A percentile compares a stretch with the other conserved stretches of the same genome.
Conservation (phyloP, 2,329 filamentous ascomycete species). For the Claviceps capensis region DNA sequence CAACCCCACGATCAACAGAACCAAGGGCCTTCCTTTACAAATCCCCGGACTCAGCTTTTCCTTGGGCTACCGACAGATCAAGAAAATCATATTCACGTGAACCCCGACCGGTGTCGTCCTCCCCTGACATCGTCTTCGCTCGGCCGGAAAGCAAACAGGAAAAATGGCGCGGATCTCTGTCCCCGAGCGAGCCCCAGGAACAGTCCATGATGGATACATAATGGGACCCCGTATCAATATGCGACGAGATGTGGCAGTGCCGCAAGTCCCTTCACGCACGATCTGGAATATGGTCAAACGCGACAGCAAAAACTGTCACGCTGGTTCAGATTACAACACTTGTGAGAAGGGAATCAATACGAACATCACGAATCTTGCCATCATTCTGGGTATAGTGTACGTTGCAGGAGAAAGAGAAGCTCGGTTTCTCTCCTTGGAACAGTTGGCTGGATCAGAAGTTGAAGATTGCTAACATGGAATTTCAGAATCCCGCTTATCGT, state of each 20-base stretch:
- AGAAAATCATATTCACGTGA: neutral
- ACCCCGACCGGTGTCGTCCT: neutral
- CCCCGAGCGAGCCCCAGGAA: conserved; percentile 4
- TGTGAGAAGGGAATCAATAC: conserved; percentile 48
- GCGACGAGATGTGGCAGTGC: conserved; percentile 7
- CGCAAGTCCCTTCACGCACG: conserved; percentile 1
- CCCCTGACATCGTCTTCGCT: neutral
- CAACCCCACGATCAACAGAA: neutral
- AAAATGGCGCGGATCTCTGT: conserved; percentile 3
- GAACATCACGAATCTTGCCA: conserved; percentile 46
- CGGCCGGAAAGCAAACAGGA: conserved; percentile 4
- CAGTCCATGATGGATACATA: conserved; percentile 9
- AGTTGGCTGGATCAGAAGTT: neutral
- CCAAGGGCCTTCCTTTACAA: neutral
- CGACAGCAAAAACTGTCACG: conserved; percentile 2
- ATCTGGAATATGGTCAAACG: conserved; percentile 7
- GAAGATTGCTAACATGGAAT: conserved; percentile 1
- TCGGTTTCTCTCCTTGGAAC: neutral
- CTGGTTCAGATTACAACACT: conserved; percentile 18
- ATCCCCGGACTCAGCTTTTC: conserved; percentile 1
- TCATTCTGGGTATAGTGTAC: conserved; percentile 58
- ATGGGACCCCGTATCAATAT: conserved; percentile 17
- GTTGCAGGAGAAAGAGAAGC: conserved; percentile 20
- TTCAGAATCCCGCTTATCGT: conserved; percentile 60
- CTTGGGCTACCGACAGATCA: conserved; percentile 1